phyloP scores from a whole-genome alignment of 257 asterid species.

The Nicotiana benthamiana region DNA sequence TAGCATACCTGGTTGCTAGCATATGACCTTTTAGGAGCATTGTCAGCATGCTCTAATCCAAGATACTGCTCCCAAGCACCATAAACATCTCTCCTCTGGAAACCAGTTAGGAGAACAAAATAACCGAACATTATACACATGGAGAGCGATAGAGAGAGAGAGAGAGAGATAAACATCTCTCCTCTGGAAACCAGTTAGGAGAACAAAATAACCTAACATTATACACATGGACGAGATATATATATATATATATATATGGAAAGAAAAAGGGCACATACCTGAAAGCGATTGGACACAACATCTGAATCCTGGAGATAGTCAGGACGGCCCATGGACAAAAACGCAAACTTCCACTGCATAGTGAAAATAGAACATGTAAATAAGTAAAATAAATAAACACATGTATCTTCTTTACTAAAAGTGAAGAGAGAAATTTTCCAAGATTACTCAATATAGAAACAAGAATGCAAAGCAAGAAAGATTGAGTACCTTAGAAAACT shows the following conservation, averaged over 20 bases:
- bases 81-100: slow-evolving; percentile 60
- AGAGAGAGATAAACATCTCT: no score
- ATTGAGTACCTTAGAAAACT: slow-evolving; percentile 22
- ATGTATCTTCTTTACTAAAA: not conserved
- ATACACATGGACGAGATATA: no score
- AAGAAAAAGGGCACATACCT: slow-evolving; percentile 27
- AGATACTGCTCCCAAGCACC: slow-evolving; percentile 88
- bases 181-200: no score
- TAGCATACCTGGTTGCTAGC: slow-evolving; percentile 47
- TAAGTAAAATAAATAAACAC: not conserved
- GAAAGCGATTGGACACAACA: slow-evolving; percentile 56
- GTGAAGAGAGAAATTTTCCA: not conserved
- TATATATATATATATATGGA: no score
- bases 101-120: slow-evolving; percentile 1
- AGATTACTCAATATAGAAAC: not conserved
- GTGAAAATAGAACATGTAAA: not conserved
- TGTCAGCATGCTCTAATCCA: slow-evolving; percentile 73
- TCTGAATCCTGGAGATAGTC: slow-evolving; percentile 75
- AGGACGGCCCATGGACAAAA: slow-evolving; percentile 57
- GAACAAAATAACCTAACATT: no score
- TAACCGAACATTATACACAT: not conserved
- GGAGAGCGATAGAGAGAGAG: not conserved
- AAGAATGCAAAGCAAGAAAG: not conserved
- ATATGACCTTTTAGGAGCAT: slow-evolving; percentile 59
- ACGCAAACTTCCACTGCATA: slow-evolving; percentile 72